Conservation (phyloP, 1,139 yeast genomes). For the Hyphopichia buzzinii region DNA sequence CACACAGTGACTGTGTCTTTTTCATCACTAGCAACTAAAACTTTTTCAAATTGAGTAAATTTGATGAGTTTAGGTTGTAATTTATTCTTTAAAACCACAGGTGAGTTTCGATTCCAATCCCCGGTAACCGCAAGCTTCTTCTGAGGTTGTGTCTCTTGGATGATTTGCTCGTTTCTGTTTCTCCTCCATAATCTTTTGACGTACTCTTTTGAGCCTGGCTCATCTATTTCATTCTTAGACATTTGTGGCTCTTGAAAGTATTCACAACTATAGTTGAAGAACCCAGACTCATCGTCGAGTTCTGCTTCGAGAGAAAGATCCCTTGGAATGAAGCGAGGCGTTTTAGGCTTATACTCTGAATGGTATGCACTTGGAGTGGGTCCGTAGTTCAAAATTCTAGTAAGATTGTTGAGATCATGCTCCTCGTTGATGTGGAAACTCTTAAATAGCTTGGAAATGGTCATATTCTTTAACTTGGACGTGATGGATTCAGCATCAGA, state of each 20-base stretch:
- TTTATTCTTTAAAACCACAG: conserved; percentile 60
- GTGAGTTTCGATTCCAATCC: conserved; percentile 73
- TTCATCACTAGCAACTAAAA: conserved; percentile 78
- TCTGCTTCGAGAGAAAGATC: conserved; percentile 36
- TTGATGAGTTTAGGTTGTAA: conserved; percentile 76
- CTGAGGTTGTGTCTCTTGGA: conserved; percentile 86
- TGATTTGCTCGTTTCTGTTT: conserved; percentile 81
- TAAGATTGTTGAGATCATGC: conserved; percentile 35
- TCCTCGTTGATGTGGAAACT: conserved; percentile 45
- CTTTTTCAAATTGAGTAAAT: conserved; percentile 90
- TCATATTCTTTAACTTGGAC: conserved; percentile 36
- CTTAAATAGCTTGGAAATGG: conserved; percentile 44
- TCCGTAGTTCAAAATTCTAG: conserved; percentile 36
- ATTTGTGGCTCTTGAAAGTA: conserved; percentile 97
- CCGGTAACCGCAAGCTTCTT: conserved; percentile 82
- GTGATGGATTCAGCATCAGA: conserved; percentile 37
- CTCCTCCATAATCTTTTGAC: conserved; percentile 85
- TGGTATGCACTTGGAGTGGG: conserved; percentile 51
- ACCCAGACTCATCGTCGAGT: conserved; percentile 69
- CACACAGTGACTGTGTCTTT: conserved; percentile 81
- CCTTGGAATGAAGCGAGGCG: conserved; percentile 50
- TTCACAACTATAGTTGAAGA: conserved; percentile 85
- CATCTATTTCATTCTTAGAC: conserved; percentile 82
- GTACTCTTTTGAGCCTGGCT: conserved; percentile 89
- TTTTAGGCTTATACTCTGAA: conserved; percentile 46